A percentile compares a stretch with the other conserved stretches of the same genome.
These are phyloP conservation scores for Trichosporon inkin DNA, from an alignment of 1,284 basidiomycete genomes.

Conservation along the genomic window DNA sequence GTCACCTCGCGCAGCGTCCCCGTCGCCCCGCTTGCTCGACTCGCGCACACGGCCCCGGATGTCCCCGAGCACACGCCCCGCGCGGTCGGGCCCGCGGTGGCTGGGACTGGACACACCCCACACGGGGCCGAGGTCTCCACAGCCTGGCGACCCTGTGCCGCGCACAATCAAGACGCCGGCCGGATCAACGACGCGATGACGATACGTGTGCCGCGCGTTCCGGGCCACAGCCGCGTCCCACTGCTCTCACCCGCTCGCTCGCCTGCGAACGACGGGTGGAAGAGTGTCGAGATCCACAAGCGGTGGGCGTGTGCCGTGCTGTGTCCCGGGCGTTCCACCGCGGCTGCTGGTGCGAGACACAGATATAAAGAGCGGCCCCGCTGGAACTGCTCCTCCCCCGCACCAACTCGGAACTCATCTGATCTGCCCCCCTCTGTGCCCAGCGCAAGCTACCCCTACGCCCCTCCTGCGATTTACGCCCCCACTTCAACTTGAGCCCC, in stretches of 20 bases:
- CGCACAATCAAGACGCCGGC: constrained; percentile 3
- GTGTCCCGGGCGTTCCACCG: not conserved
- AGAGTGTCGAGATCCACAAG: no score
- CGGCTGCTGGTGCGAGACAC: not conserved
- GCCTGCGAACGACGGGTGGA: no score
- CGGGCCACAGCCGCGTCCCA: not conserved
- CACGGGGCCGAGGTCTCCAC: not conserved
- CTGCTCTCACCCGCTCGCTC: not conserved
- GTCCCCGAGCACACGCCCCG: not conserved
- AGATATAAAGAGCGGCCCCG: not conserved
- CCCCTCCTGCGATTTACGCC: not conserved
- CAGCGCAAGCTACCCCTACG: constrained; percentile 6
- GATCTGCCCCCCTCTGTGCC: not conserved
- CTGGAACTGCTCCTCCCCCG: not conserved
- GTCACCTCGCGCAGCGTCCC: no score
- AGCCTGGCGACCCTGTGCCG: not conserved
- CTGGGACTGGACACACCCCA: not conserved
- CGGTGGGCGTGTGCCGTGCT: no score
- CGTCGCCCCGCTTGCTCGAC: no score
- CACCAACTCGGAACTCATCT: not conserved
- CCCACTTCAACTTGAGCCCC: not conserved
- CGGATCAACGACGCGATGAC: not conserved
- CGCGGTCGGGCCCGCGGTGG: not conserved
- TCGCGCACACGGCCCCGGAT: not conserved
- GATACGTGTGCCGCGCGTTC: not conserved